Evolutionary conservation across 2,329 filamentous ascomycete species (phyloP).

Genomic region (Colletotrichum zoysiae): DNA sequence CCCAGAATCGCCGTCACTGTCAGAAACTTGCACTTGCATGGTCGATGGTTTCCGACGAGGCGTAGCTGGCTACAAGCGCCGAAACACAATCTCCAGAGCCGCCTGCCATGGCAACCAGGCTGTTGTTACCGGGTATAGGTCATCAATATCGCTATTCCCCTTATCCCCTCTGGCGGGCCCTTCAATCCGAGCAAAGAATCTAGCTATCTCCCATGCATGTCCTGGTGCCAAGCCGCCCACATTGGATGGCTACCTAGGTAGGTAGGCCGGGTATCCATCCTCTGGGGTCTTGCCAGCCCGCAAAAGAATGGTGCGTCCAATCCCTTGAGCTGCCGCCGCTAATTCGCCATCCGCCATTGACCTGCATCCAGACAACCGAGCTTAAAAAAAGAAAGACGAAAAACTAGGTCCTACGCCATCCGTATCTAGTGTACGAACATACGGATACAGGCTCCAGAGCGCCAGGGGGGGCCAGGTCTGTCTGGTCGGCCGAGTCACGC

Average conservation of each 20-base stretch:
- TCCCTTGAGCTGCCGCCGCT: constrained; percentile 36
- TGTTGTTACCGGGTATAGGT: neutral
- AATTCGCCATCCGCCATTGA: constrained; percentile 30
- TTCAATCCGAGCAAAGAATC: constrained; percentile 24
- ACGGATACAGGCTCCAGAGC: constrained; percentile 28
- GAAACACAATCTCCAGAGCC: neutral
- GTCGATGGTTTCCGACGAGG: neutral
- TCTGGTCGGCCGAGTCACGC: constrained; percentile 36
- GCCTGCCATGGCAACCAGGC: constrained; percentile 4
- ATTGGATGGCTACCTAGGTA: constrained; percentile 17
- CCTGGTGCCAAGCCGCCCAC: constrained; percentile 30
- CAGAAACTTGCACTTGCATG: too few species aligned
- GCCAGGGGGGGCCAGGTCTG: constrained; percentile 21
- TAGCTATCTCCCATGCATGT: constrained; percentile 41
- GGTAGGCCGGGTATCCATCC: neutral
- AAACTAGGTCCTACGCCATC: neutral
- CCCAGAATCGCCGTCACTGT: neutral
- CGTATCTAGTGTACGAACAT: neutral
- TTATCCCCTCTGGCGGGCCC: neutral
- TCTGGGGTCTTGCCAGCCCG: constrained; percentile 28
- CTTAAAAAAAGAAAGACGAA: constrained; percentile 35
- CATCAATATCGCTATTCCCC: neutral
- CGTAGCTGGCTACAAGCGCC: neutral
- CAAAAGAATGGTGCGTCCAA: constrained; percentile 26
- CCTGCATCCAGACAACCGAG: constrained; percentile 41